phyloP scores from a whole-genome alignment of 1,139 yeast species.

The Geotrichum citri-aurantii region DNA sequence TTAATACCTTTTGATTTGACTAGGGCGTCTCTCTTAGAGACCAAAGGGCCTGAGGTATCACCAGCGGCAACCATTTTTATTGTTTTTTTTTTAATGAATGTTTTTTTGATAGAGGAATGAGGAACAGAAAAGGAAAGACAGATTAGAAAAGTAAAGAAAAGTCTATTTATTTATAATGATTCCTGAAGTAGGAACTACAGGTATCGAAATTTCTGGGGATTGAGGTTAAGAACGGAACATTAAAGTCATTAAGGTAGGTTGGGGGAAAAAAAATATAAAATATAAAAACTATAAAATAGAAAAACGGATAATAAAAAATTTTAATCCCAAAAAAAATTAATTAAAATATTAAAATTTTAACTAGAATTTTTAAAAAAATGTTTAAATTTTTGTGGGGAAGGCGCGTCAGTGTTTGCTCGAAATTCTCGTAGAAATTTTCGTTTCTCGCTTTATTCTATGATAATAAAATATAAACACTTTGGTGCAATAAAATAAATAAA shows the following conservation, averaged over 20 bases:
- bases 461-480: no score
- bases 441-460: neutral
- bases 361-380: neutral
- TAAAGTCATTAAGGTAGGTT: neutral
- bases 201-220: neutral
- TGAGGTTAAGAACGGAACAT: neutral
- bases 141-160: neutral
- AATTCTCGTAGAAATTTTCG: neutral
- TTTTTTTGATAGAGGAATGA: neutral
- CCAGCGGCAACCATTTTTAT: conserved; percentile 7
- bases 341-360: no score
- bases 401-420: neutral
- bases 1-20: conserved; percentile 23
- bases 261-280: neutral
- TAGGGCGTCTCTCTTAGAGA: conserved; percentile 9
- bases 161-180: neutral
- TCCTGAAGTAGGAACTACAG: neutral
- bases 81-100: neutral
- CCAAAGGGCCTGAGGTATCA: conserved; percentile 8
- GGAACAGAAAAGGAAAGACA: neutral
- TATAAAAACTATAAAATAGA: neutral
- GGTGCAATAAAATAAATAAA: no score
- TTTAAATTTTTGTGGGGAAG: neutral
- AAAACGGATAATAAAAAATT: neutral
- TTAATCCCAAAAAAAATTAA: no score